phyloP scores from a whole-genome alignment of 352 stramenopile species.

The Blastocystis sp. region DNA sequence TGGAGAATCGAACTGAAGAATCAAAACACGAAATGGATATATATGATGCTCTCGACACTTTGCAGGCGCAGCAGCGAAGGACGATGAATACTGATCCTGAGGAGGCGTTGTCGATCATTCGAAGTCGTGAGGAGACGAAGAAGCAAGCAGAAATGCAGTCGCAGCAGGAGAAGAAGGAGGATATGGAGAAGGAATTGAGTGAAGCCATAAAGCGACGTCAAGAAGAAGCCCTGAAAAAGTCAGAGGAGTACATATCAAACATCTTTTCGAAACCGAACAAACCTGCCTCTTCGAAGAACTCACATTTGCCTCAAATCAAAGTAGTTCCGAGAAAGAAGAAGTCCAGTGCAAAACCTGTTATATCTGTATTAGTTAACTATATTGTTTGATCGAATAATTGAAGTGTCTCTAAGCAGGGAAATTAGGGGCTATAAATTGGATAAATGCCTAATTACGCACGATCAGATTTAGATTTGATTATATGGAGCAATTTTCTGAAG shows the following conservation, averaged over 20 bases:
- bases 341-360: no score
- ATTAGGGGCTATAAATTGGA: background rate
- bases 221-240: background rate
- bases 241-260: background rate
- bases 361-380: no score
- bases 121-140: constrained; percentile 40
- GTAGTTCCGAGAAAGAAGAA: background rate
- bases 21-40: constrained; percentile 98
- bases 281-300: background rate
- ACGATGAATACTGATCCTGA: constrained; percentile 67
- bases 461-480: background rate
- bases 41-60: constrained; percentile 93
- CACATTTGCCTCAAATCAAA: background rate
- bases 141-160: constrained; percentile 23
- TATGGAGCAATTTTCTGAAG: background rate
- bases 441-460: background rate
- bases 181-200: constrained; percentile 4
- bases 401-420: background rate
- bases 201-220: background rate
- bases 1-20: constrained; percentile 95
- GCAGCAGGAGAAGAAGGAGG: background rate
- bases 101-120: constrained; percentile 44
- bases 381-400: no score
- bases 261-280: background rate
- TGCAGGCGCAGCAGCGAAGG: constrained; percentile 85